phyloP scores from a whole-genome alignment of 2,329 filamentous ascomycete genomes.

The Alternaria arborescens region DNA sequence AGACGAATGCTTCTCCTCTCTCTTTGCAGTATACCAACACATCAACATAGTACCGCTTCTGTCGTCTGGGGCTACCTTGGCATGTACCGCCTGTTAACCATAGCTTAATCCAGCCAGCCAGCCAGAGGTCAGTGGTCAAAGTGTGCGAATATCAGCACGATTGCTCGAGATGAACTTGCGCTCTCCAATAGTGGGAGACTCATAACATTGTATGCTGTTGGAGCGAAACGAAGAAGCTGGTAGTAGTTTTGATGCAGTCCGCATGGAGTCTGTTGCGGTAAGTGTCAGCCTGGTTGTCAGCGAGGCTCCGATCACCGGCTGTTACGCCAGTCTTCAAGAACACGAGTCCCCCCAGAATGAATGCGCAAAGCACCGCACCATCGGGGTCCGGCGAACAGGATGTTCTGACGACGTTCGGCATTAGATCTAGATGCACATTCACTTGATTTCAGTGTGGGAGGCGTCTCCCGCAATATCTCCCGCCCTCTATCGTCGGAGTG shows the following conservation, averaged over 20 bases:
- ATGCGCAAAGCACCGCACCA: conserved; percentile 19
- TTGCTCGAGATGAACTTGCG: background rate
- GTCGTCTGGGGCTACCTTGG: background rate
- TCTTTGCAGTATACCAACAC: background rate
- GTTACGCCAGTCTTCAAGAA: background rate
- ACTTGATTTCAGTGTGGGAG: conserved; percentile 30
- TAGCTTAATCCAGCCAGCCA: background rate
- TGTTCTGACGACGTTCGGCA: conserved; percentile 12
- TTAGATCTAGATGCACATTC: conserved; percentile 16
- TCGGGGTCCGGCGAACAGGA: conserved; percentile 42
- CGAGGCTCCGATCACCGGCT: conserved; percentile 6
- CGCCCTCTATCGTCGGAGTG: conserved; percentile 38
- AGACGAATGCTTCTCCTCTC: background rate
- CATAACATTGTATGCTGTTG: background rate
- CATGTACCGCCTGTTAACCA: background rate
- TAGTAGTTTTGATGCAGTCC: background rate
- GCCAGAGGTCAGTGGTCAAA: background rate
- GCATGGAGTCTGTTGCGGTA: background rate
- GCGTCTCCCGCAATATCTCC: conserved; percentile 13
- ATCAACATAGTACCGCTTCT: background rate
- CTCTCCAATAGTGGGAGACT: background rate
- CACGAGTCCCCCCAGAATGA: background rate
- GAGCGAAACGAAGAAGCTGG: background rate
- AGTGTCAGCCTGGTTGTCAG: background rate
- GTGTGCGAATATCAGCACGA: background rate